A percentile compares a stretch with the other conserved stretches of the same genome.
Conservation (phyloP, 108 stramenopile genomes). For the Pseudonitzschia multiseries region DNA sequence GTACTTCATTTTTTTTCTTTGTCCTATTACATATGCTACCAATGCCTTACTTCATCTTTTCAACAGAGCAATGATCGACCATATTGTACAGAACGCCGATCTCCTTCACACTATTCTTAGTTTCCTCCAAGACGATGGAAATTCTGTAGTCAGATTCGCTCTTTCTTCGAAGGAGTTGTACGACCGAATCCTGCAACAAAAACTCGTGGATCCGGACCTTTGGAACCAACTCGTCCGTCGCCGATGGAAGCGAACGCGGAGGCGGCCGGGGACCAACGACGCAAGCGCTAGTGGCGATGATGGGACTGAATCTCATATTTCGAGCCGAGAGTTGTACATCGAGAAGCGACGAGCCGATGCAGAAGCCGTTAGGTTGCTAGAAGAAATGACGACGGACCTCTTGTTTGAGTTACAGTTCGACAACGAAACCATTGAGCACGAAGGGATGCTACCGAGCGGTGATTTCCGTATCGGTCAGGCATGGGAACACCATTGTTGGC, state of each 20-base stretch:
- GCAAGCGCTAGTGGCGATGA: neutral
- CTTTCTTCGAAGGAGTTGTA: conserved; percentile 20
- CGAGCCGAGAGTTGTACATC: conserved; percentile 10
- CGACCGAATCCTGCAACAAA: conserved; percentile 10
- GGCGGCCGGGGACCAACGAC: neutral
- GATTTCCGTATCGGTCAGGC: conserved; percentile 17
- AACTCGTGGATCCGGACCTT: neutral
- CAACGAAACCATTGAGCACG: neutral
- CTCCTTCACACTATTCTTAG: neutral
- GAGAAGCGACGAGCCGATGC: conserved; percentile 1
- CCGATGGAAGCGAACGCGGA: conserved; percentile 11
- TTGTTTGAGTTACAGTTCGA: neutral
- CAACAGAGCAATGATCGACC: neutral
- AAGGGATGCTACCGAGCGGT: neutral
- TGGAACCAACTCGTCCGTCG: conserved; percentile 20
- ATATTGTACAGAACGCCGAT: neutral
- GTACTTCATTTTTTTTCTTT: too few species aligned
- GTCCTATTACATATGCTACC: too few species aligned
- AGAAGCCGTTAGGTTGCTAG: neutral
- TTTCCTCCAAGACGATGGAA: conserved; percentile 29
- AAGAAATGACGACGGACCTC: conserved; percentile 21
- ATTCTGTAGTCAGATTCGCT: conserved; percentile 19
- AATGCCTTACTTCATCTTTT: neutral
- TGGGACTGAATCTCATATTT: neutral
- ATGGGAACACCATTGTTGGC: conserved; percentile 20